Conservation (phyloP, 2,329 filamentous ascomycete species). For the Kalmusia sp. region DNA sequence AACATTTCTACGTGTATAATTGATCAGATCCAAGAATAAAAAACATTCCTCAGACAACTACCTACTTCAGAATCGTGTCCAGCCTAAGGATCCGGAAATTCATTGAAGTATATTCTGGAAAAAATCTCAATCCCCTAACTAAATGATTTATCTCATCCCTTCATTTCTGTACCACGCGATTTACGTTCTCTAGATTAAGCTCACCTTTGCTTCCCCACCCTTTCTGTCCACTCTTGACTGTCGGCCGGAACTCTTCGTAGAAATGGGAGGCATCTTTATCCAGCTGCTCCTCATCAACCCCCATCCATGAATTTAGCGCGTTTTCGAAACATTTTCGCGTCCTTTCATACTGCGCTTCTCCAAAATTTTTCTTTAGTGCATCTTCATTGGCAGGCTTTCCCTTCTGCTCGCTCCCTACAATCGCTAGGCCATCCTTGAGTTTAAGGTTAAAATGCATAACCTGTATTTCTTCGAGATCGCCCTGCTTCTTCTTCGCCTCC, state of each 20-base stretch:
- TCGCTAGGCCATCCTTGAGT: slow-evolving; percentile 31
- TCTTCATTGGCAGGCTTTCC: slow-evolving; percentile 24
- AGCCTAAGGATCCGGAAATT: too few species aligned
- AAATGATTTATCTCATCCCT: neutral
- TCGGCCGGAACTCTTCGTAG: slow-evolving; percentile 39
- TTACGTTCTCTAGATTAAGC: slow-evolving; percentile 22
- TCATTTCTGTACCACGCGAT: slow-evolving; percentile 4
- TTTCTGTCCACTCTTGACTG: slow-evolving; percentile 31
- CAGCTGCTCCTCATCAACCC: slow-evolving; percentile 32
- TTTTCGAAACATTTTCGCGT: slow-evolving; percentile 20
- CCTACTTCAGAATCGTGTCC: too few species aligned
- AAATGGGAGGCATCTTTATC: slow-evolving; percentile 31
- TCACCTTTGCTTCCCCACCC: slow-evolving; percentile 40
- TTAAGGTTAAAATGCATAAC: slow-evolving; percentile 42
- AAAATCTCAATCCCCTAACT: too few species aligned
- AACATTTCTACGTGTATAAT: too few species aligned
- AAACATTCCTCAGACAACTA: too few species aligned
- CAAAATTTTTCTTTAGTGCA: slow-evolving; percentile 31
- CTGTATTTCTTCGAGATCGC: slow-evolving; percentile 28
- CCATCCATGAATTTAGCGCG: slow-evolving; percentile 22
- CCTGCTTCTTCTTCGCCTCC: slow-evolving; percentile 17
- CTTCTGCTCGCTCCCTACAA: slow-evolving; percentile 21
- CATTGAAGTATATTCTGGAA: too few species aligned
- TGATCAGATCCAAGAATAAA: too few species aligned
- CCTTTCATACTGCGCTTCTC: slow-evolving; percentile 23